Base-by-base conservation (phyloP, 2,329 filamentous ascomycete species). In the Diaporthe vaccinii region DNA sequence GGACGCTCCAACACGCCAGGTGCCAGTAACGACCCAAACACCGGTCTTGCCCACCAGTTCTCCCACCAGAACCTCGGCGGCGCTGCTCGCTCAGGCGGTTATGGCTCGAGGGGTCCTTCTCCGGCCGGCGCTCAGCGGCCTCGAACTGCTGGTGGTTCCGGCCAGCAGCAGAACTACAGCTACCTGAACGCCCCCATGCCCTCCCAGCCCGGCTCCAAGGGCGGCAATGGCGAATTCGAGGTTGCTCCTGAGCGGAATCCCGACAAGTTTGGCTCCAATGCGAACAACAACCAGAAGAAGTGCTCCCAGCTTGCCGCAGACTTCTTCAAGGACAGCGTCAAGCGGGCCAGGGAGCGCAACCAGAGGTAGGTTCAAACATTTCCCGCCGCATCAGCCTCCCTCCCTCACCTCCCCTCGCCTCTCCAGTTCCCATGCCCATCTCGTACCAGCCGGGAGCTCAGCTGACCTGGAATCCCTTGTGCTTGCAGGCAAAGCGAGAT, bases 251-350 rank as follows among this genome's bases (percentile, higher is more conserved):
- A 97, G 82, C 92, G 95, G 79, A 98, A 96, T 85, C 95, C 95
- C 4, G 95, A 97, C 82, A 94, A 94, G 81, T 93, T 92, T 79
- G 91, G 91, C 46, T 82, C 87, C 73, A 89, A 90, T 79, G 88
- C 91, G 78, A 91, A 92, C 81, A 92, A 91, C 82, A 93, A 93
- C 82, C 91, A 93, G 85, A 93, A 92, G 85, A 92, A 92, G 82
- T 93, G 91, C 82, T 90, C 90, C 20, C 90, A 92, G 81, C 83
- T 93, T 81, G 94, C 97, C 53, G 92, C 93, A 74, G 95, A 97
- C 80, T 98, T 98, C 88, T 99, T 98, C 91, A 97, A 98, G 86
- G 96, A 99, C 85, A 98, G 96, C 83, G 97, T 99, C 74, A 96
- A 98, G 88, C 92, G 97, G 80, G 97, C 97, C 70, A 91, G 96